phyloP scores from a whole-genome alignment of 2,329 filamentous ascomycete species.

The Penicillium psychrosexuale region DNA sequence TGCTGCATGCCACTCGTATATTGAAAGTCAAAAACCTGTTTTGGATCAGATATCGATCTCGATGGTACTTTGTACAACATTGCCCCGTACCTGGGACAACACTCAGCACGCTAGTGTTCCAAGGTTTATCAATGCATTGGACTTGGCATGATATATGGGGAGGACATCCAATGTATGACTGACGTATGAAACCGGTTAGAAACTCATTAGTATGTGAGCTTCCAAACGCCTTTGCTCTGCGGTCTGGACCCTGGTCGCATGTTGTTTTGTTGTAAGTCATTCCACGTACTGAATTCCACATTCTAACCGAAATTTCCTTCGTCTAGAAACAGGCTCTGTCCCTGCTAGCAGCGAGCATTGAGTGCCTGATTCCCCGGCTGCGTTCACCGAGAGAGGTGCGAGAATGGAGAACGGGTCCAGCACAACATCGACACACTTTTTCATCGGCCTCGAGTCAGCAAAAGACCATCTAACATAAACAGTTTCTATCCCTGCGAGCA shows the following conservation, averaged over 20 bases:
- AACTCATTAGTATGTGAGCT: not conserved
- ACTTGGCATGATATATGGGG: not conserved
- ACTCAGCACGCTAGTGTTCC: not conserved
- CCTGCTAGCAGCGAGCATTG: not conserved
- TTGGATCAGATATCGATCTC: not conserved
- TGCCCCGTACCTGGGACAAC: not conserved
- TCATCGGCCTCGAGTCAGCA: not conserved
- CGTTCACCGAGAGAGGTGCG: not conserved
- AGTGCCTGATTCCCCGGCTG: not conserved
- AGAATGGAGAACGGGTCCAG: not conserved
- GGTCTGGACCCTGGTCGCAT: not conserved
- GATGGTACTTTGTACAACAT: not conserved
- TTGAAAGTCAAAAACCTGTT: not conserved
- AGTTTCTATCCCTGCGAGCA: not conserved
- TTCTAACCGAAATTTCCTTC: not conserved
- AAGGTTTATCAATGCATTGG: not conserved
- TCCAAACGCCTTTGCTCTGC: no score
- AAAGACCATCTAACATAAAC: not conserved
- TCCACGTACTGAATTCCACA: not conserved
- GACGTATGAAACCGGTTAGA: not conserved
- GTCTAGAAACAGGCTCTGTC: not conserved
- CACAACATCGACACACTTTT: not conserved
- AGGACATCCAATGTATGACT: not conserved
- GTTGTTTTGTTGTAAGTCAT: not conserved
- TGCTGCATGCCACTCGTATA: not conserved